Base-by-base conservation (phyloP, 345 rosid genomes). In the Conringia planisiliqua region DNA sequence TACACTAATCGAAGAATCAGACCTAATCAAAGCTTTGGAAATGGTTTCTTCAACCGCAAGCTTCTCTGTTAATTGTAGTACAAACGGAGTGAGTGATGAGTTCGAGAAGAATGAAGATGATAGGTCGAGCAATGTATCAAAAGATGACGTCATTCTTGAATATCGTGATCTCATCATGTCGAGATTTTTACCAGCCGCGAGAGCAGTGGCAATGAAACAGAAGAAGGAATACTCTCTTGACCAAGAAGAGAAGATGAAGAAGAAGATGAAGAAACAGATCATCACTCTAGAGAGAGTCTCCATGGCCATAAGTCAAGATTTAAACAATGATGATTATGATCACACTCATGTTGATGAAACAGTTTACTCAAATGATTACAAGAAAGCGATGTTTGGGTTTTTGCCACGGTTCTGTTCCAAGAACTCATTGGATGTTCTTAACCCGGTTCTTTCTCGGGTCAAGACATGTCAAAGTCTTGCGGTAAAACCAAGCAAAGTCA, bases 141-240 rank as follows among this genome's bases (percentile, higher is more conserved):
- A 42, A 55, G 68, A 70, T 74, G 61, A 84, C 87, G 79, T 82
- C 79, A 43, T 76, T 87, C 3, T 86, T 86, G 68, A 81, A 43
- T 83, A 86, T 51, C 86, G 82, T 67, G 95, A 95, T 71, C 85
- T 92, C 85, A 89, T 95, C 90, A 85, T 94, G 97, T 84, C 81
- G 36, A 91, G 97, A 14, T 91, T 91, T 84, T 85, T 94, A 72
- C 93, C 96, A 36, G 98, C 90, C 2, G 96, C 98, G 18, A 83
- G 82, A 86, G 98, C 96, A 39, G 86, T 91, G 88, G 82, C 98
- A 30, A 42, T 90, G 73, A 84, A 82, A 78, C 79, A 83, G 75
- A 79, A 85, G 71, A 88, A 85, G 27, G 77, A 86, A 82, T 73
- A 90, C 70, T 71, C 82, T 59, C 76, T 72, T 64, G 82, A 71